phyloP scores from a whole-genome alignment of 2,329 filamentous ascomycete genomes.

The Samsoniella hepiali region DNA sequence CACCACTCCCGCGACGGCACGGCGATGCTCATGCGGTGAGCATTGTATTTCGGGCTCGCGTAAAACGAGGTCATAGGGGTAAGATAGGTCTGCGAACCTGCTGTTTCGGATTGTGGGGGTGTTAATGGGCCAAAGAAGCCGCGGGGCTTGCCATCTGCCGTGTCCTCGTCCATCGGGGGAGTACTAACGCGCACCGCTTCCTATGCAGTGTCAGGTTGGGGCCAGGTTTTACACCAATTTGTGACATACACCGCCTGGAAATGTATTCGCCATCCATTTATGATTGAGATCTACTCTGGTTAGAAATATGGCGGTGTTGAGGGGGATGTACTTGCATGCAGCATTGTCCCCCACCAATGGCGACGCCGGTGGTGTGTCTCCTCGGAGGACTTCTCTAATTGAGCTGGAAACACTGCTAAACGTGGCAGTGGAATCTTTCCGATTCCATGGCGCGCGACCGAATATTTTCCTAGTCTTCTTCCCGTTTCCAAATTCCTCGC shows the following conservation, averaged over 20 bases:
- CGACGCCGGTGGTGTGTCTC: slow-evolving; percentile 33
- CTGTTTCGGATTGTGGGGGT: slow-evolving; percentile 24
- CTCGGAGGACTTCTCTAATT: slow-evolving; percentile 38
- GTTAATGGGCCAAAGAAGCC: slow-evolving; percentile 44
- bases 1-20: slow-evolving; percentile 35
- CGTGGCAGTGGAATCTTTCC: slow-evolving; percentile 38
- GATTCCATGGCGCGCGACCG: slow-evolving; percentile 39
- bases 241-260: slow-evolving; percentile 35
- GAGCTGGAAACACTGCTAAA: slow-evolving; percentile 41
- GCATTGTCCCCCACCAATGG: slow-evolving; percentile 24
- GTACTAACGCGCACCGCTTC: slow-evolving; percentile 49
- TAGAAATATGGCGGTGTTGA: not conserved
- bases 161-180: slow-evolving; percentile 42
- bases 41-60: slow-evolving; percentile 22
- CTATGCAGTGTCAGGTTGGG: slow-evolving; percentile 30
- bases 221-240: too few relatives aligned
- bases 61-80: slow-evolving; percentile 12
- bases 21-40: slow-evolving; percentile 25
- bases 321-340: not conserved
- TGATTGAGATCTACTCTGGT: slow-evolving; percentile 21
- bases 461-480: slow-evolving; percentile 38
- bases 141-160: slow-evolving; percentile 35
- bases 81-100: slow-evolving; percentile 2
- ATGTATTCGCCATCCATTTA: slow-evolving; percentile 21
- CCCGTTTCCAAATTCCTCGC: slow-evolving; percentile 29